These are phyloP conservation scores for Mentha longifolia DNA, from an alignment of 257 asterid species.

Conservation along the genomic window DNA sequence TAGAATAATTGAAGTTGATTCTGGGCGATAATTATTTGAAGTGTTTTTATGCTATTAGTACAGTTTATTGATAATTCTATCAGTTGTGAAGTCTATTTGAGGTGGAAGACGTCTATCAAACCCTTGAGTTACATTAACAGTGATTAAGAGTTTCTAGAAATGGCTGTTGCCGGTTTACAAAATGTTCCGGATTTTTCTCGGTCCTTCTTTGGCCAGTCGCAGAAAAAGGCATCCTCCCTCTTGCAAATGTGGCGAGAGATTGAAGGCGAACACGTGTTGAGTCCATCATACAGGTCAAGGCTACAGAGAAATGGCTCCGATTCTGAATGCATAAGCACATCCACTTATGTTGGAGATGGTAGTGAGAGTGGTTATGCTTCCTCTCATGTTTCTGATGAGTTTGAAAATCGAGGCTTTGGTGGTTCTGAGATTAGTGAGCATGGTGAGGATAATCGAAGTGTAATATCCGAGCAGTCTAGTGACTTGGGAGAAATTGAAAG, in stretches of 20 bases:
- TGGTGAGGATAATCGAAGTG: constrained; percentile 54
- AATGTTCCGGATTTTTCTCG: constrained; percentile 57
- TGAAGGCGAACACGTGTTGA: constrained; percentile 69
- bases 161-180: constrained; percentile 83
- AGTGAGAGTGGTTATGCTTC: constrained; percentile 49
- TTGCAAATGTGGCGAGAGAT: constrained; percentile 84
- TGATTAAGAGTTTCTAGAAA: constrained; percentile 24
- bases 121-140: not conserved
- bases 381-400: constrained; percentile 44
- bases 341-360: constrained; percentile 43
- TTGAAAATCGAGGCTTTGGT: constrained; percentile 45
- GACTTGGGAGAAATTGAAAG: constrained; percentile 80
- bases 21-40: constrained; percentile 17
- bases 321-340: constrained; percentile 41
- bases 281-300: constrained; percentile 43
- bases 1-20: constrained; percentile 25
- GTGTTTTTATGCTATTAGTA: not conserved
- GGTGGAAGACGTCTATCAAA: not conserved
- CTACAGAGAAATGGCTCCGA: constrained; percentile 41
- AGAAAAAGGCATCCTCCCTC: constrained; percentile 61
- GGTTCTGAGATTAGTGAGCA: constrained; percentile 39
- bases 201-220: constrained; percentile 50
- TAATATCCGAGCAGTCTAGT: constrained; percentile 61
- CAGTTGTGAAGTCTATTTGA: constrained; percentile 29
- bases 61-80: constrained; percentile 28